Percentiles rank a stretch among this genome's conserved stretches.
Conservation (phyloP, 2,329 filamentous ascomycete species). For the Neoscytalidium dimidiatum region DNA sequence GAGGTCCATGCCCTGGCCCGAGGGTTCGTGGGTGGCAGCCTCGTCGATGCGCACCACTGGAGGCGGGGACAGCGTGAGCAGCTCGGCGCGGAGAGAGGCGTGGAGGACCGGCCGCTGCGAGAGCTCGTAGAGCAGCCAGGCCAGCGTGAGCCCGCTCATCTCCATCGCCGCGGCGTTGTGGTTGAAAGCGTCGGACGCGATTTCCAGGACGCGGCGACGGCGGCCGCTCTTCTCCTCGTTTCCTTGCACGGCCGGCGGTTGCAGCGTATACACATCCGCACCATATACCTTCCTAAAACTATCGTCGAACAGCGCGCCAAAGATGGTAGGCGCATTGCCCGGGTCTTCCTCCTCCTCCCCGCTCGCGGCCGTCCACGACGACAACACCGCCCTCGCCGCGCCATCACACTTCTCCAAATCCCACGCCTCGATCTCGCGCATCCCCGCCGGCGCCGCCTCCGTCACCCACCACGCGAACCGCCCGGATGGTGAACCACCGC, state of each 20-base stretch:
- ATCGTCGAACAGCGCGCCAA: constrained; percentile 55
- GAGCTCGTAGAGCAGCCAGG: constrained; percentile 62
- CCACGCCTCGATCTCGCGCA: constrained; percentile 63
- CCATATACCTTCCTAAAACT: constrained; percentile 43
- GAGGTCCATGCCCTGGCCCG: constrained; percentile 22
- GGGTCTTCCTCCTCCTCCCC: neutral
- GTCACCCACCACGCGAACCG: constrained; percentile 58
- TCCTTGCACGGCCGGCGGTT: neutral
- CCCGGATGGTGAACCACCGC: constrained; percentile 63
- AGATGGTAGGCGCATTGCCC: constrained; percentile 43
- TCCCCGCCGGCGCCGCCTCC: constrained; percentile 70
- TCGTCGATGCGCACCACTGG: no score
- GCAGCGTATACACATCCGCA: neutral
- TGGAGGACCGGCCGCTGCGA: constrained; percentile 38
- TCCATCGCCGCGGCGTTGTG: constrained; percentile 79
- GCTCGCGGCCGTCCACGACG: neutral
- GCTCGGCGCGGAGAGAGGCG: constrained; percentile 44
- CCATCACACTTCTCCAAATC: constrained; percentile 53
- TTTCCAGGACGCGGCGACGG: constrained; percentile 33
- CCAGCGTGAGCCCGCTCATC: constrained; percentile 70
- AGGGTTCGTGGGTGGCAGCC: neutral
- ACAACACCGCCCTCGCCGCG: constrained; percentile 1
- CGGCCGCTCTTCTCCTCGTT: neutral
- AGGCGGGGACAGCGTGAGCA: constrained; percentile 34
- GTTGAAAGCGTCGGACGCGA: constrained; percentile 74